phyloP scores from a whole-genome alignment of 176 grass and related monocot species.

The Themeda triandra region DNA sequence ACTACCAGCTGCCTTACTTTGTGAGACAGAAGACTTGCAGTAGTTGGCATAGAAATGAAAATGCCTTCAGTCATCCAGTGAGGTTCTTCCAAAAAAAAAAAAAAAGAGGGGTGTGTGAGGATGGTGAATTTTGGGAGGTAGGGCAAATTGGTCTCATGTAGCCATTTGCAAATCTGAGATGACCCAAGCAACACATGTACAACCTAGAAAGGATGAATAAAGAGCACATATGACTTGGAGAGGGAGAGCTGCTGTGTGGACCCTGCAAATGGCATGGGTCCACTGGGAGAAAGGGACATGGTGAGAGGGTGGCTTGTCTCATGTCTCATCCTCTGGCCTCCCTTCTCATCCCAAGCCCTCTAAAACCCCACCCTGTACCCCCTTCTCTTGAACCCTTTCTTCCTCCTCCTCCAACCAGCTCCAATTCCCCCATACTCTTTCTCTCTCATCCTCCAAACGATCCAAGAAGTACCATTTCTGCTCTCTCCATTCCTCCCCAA shows the following conservation, averaged over 20 bases:
- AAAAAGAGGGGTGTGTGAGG: neutral
- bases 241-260: neutral
- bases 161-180: conserved; percentile 28
- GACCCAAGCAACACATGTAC: conserved; percentile 36
- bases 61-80: neutral
- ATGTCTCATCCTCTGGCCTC: conserved; percentile 43
- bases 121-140: neutral
- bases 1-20: neutral
- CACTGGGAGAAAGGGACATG: conserved; percentile 30
- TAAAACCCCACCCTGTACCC: conserved; percentile 54
- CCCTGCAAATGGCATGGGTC: neutral
- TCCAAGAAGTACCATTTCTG: conserved; percentile 21
- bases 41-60: neutral
- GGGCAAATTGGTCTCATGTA: conserved; percentile 33
- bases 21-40: neutral
- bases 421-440: neutral
- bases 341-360: conserved; percentile 17
- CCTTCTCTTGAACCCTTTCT: conserved; percentile 53
- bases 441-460: neutral
- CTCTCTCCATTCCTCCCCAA: conserved; percentile 13
- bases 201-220: conserved; percentile 14
- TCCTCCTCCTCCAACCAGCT: conserved; percentile 13
- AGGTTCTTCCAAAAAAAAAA: neutral
- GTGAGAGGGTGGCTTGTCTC: conserved; percentile 53
- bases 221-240: neutral